Conservation (phyloP, 495 filamentous ascomycete species). For the Aspergillus avenaceus region DNA sequence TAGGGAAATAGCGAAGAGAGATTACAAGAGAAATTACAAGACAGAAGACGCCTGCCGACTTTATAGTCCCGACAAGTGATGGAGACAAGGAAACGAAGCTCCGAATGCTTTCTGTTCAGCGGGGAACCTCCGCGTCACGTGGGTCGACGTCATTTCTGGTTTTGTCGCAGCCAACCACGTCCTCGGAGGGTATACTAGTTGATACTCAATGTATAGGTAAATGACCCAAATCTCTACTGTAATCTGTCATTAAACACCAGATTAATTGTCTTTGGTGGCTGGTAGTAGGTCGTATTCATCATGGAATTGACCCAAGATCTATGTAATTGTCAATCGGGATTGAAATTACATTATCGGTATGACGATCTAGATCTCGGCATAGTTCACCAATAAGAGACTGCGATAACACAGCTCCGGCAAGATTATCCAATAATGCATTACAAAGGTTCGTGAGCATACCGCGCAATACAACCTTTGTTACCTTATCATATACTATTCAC, state of each 20-base stretch:
- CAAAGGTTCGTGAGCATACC: neutral
- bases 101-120: neutral
- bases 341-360: slow-evolving; percentile 3
- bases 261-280: neutral
- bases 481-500: too few relatives aligned
- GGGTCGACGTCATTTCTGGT: slow-evolving; percentile 5
- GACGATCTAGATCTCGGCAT: neutral
- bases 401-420: neutral
- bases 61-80: too few relatives aligned
- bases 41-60: too few relatives aligned
- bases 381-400: neutral
- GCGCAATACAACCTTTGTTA: neutral
- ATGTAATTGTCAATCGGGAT: slow-evolving; percentile 2
- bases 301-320: neutral
- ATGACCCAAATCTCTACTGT: too few relatives aligned
- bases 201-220: too few relatives aligned
- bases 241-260: too few relatives aligned
- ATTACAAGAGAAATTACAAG: neutral
- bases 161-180: neutral
- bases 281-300: neutral
- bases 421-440: neutral
- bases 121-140: slow-evolving; percentile 13
- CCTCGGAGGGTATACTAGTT: too few relatives aligned
- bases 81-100: too few relatives aligned
- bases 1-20: neutral